Evolutionary conservation across 1,139 yeast species (phyloP), one percentile per base, ranked within the genome.

Genomic region (Pichia sp.): DNA sequence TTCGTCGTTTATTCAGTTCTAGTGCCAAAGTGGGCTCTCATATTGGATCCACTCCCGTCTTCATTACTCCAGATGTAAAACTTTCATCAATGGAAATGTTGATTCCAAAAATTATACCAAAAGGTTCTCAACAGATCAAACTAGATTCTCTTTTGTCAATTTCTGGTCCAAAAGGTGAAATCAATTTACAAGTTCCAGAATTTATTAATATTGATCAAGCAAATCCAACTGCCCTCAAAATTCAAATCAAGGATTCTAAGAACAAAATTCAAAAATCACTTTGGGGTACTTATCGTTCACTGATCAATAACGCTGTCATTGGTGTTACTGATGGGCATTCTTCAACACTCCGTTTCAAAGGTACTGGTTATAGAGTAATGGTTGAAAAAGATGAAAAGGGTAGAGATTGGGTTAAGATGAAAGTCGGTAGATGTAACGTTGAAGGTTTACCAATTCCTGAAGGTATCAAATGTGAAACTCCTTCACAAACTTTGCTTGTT

Each of bases 291-390:
- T 73, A 84, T 37, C 75, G 98, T 57, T 74, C 94, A 0, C 69
- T 82, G 45, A 62, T 93, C 38, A 77, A 78, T 55, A 91, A 91
- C 63, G 76, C 83, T 54, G 71, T 91, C 31, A 69, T 75, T 37
- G 99, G 99, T 37, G 94, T 88, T 28, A 76, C 86, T 33, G 97
- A 89, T 53, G 97, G 97, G 12, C 97, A 91, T 60, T 67, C 88
- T 50, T 77, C 94, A 31, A 82, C 89, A 45, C 72, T 93, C 50
- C 84, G 80, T 63, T 83, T 93, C 53, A 95, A 88, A 21, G 99
- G 99, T 52, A 91, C 97, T 14, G 99, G 99, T 59, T 93, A 85
- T 72, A 79, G 97, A 63, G 96, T 95, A 3, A 64, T 84, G 38
- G 82, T 81, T 49, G 73, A 69, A 36, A 66, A 67, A 35, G 43